phyloP scores from a whole-genome alignment of 805 yeast genomes.

The Tetrapisispora pingtungensis region DNA sequence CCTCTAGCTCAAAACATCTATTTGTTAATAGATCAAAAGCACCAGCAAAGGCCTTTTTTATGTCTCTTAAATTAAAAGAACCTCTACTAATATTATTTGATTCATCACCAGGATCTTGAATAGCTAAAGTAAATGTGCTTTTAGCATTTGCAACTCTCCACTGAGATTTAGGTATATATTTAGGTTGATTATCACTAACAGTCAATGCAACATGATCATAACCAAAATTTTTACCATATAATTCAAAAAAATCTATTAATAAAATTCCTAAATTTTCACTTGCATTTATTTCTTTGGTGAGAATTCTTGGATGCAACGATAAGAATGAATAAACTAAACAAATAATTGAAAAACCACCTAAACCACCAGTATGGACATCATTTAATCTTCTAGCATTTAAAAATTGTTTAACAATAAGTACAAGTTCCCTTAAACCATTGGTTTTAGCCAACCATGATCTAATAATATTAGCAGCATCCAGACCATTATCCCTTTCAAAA shows the following conservation, averaged over 20 bases:
- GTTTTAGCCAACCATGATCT: slow-evolving; percentile 59
- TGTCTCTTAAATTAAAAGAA: slow-evolving; percentile 66
- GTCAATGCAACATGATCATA: slow-evolving; percentile 69
- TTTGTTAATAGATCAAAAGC: slow-evolving; percentile 71
- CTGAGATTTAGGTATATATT: slow-evolving; percentile 50
- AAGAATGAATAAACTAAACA: slow-evolving; percentile 77
- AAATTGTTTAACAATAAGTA: slow-evolving; percentile 76
- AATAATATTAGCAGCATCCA: slow-evolving; percentile 71
- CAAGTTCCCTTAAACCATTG: slow-evolving; percentile 77
- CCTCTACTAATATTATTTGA: slow-evolving; percentile 76
- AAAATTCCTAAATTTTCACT: slow-evolving; percentile 74
- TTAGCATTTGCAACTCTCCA: slow-evolving; percentile 33
- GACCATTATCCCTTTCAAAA: slow-evolving; percentile 75
- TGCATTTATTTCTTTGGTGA: slow-evolving; percentile 57
- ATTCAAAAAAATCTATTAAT: slow-evolving; percentile 83
- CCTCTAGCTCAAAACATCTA: slow-evolving; percentile 62
- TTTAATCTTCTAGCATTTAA: slow-evolving; percentile 66
- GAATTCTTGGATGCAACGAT: slow-evolving; percentile 64
- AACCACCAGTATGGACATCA: slow-evolving; percentile 86
- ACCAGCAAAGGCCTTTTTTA: slow-evolving; percentile 80
- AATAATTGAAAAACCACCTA: slow-evolving; percentile 91
- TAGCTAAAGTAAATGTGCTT: slow-evolving; percentile 54
- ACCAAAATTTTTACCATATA: slow-evolving; percentile 83
- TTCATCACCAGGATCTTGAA: slow-evolving; percentile 83
- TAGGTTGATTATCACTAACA: slow-evolving; percentile 44